Base-by-base conservation (phyloP, 2,329 filamentous ascomycete genomes). In the Aspergillus sp. region DNA sequence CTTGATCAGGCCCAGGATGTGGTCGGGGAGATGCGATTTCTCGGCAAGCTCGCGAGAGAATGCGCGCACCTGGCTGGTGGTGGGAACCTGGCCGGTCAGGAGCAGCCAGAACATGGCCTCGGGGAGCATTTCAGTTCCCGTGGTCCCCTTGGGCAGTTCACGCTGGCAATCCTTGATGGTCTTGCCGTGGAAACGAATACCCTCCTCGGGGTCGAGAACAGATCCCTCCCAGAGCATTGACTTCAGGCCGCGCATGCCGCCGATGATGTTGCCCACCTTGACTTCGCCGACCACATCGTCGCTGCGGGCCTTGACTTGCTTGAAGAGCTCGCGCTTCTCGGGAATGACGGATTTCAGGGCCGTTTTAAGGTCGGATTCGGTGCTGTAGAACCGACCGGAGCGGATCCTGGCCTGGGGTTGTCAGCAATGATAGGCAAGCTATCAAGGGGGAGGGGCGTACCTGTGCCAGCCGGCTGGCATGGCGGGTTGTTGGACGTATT, bases 91-190 rank as follows among this genome's bases (percentile, higher is more conserved):
- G 61, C 95, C 95, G 9, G 95, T 99, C 69, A 99, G 84, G 54
- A 99, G 87, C 45, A 98, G 87, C 95, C 95, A 99, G 85, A 99
- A 99, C 95, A 99, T 99, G 78, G 94, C 89, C 80, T 99, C 95
- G 51, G 95, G 95, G 12, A 98, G 86, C 95, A 98, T 99, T 81
- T 98, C 94, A 5, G 92, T 96, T 71, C 94, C 77, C 2, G 90
- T 87, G 61, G 86, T 92, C 68, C 94, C 95, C 84, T 97, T 98
- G 75, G 95, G 93, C 15, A 98, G 87, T 77, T 92, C 89, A 68
- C 89, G 87, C 76, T 98, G 95, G 82, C 95, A 99, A 75, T 99
- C 94, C 81, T 96, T 96, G 84, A 99, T 99, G 65, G 93, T 97
- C 72, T 90, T 90, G 75, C 95, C 95, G 77, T 98, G 95, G 85